Conservation (phyloP, 2,329 filamentous ascomycete genomes). For the Eutypella sp. region DNA sequence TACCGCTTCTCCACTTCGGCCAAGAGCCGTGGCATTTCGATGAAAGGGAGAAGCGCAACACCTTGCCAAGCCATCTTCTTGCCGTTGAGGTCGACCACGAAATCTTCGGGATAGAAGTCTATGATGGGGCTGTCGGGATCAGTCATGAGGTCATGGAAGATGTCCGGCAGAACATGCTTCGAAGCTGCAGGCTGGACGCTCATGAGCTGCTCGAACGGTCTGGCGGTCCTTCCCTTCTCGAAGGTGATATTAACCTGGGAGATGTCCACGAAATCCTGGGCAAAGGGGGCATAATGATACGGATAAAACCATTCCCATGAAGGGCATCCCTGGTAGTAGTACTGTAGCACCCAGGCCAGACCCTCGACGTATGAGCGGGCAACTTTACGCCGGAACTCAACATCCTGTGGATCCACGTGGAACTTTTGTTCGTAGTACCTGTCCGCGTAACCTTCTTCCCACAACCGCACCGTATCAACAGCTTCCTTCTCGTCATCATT, state of each 20-base stretch:
- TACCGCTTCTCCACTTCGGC: slow-evolving; percentile 80
- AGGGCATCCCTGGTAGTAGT: slow-evolving; percentile 97
- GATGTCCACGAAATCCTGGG: slow-evolving; percentile 85
- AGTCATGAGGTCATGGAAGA: slow-evolving; percentile 89
- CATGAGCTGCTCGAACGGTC: slow-evolving; percentile 96
- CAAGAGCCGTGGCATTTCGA: slow-evolving; percentile 83
- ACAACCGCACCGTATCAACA: slow-evolving; percentile 75
- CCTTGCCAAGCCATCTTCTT: slow-evolving; percentile 99
- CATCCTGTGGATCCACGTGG: slow-evolving; percentile 71
- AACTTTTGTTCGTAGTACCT: slow-evolving; percentile 98
- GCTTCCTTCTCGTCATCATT: slow-evolving; percentile 56
- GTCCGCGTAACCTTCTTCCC: slow-evolving; percentile 94
- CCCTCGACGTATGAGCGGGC: slow-evolving; percentile 91
- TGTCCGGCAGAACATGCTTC: slow-evolving; percentile 80
- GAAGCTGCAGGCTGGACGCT: slow-evolving; percentile 92
- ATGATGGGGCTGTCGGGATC: slow-evolving; percentile 85
- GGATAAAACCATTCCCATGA: slow-evolving; percentile 99
- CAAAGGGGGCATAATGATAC: slow-evolving; percentile 97
- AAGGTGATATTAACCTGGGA: slow-evolving; percentile 76
- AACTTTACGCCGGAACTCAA: slow-evolving; percentile 83
- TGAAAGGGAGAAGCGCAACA: slow-evolving; percentile 88
- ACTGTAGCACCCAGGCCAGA: slow-evolving; percentile 88
- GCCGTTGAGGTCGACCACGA: slow-evolving; percentile 88
- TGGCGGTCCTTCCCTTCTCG: slow-evolving; percentile 77
- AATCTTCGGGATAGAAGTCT: slow-evolving; percentile 95